Base-by-base conservation (phyloP, 176 grass and related monocot species). In the Oropetium thomaeum region DNA sequence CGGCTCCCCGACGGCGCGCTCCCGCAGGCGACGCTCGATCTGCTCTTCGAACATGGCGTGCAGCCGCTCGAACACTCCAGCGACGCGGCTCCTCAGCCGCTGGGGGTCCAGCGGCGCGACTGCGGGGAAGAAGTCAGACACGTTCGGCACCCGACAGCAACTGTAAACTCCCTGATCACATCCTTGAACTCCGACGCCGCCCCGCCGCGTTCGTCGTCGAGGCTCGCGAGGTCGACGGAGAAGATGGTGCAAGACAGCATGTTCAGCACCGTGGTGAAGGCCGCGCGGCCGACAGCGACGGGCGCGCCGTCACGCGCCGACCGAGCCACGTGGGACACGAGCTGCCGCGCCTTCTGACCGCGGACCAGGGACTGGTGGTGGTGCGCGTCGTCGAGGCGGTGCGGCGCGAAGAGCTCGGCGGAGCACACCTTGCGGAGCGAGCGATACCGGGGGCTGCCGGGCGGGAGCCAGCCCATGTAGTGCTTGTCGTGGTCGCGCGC, bases 61-160 rank as follows among this genome's bases (percentile, higher is more conserved):
- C 9, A 92, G 25, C 60, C 66, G 40, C 63, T 39, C 4, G 53
- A 85, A 73, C 52, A 73, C 59, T 11, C 34, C 10, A 0, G 13
- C 13, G 11, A 78, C 6, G 2, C 62, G 72, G 32, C 62, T 31
- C 43, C 81, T 79, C 16, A 77, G 59, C 15, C 85, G 71, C 79
- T 92, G 89, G 27, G 53, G 71, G 39, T 92, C 85, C 25, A 88
- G 17, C n/a, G 60, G 42, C 31, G 85, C 81, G 26, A 92, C 20
- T 1, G 51, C 53, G 1, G 85, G 89, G 55, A 87, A 85, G 78
- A 81, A 91, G 62, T 91, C 89, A 1, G 81, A 79, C 14, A 85
- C 42, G 62, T 92, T 88, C 20, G 85, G 71, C 25, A 39, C 26
- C 69, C 80, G 8, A 4, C 71, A 27, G 43, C 12, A 26, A 5